Evolutionary conservation across 1,284 basidiomycete genomes (phyloP).

Genomic region (Puccinia polysora): DNA sequence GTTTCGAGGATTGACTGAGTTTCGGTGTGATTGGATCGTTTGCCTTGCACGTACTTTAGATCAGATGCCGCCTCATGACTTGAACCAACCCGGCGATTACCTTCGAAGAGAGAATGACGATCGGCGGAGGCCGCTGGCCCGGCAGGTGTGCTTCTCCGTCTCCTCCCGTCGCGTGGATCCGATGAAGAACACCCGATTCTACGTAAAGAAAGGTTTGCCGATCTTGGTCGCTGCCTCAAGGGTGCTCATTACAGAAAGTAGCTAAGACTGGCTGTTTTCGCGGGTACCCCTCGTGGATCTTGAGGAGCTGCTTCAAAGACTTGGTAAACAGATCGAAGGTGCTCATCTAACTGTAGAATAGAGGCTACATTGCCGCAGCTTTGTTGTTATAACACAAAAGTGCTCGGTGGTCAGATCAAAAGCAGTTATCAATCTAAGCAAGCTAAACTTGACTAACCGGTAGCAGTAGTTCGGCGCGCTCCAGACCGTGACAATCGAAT

Average conservation of each 20-base stretch:
- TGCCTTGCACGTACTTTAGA: too few relatives aligned
- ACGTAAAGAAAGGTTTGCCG: too few relatives aligned
- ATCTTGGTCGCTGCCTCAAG: too few relatives aligned
- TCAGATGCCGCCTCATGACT: too few relatives aligned
- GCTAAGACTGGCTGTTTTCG: conserved; percentile 48
- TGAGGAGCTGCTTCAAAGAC: conserved; percentile 69
- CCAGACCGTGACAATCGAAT: conserved; percentile 95
- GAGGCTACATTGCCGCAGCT: conserved; percentile 92
- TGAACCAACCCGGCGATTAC: too few relatives aligned
- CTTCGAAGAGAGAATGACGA: too few relatives aligned
- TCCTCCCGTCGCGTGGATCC: too few relatives aligned
- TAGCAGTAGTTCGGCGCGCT: conserved; percentile 99
- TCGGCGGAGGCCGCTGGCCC: too few relatives aligned
- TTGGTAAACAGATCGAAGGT: conserved; percentile 83
- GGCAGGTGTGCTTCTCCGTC: too few relatives aligned
- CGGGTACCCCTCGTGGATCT: conserved; percentile 46
- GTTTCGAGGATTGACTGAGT: too few relatives aligned
- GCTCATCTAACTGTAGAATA: conserved; percentile 83
- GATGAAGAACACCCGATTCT: too few relatives aligned
- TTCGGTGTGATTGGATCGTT: too few relatives aligned
- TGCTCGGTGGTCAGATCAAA: not conserved
- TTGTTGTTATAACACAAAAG: conserved; percentile 44
- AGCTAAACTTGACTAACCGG: conserved; percentile 59
- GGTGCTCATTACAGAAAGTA: conserved; percentile 48
- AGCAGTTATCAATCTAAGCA: not conserved